A percentile compares a stretch with the other conserved stretches of the same genome.
These are phyloP conservation scores for Botrytis hyacinthi DNA, from an alignment of 2,329 filamentous ascomycete species.

Conservation along the genomic window DNA sequence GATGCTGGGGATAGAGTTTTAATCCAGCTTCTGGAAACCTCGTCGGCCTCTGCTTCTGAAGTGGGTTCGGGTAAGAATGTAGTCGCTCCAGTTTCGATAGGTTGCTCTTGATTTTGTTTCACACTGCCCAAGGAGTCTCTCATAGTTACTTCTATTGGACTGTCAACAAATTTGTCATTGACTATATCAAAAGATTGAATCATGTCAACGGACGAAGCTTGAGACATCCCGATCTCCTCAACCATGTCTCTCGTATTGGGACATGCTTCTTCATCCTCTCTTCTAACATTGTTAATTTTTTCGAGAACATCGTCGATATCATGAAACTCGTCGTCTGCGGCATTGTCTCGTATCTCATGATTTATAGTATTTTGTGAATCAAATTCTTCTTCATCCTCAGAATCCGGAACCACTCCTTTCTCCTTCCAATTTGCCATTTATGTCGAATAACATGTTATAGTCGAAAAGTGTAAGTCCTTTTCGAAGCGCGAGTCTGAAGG, in stretches of 20 bases:
- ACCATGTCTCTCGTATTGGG: background rate
- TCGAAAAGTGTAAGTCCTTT: constrained; percentile 19
- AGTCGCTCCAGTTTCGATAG: background rate
- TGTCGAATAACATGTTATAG: constrained; percentile 28
- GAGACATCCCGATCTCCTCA: constrained; percentile 4
- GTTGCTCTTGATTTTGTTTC: background rate
- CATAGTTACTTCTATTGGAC: background rate
- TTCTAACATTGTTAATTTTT: background rate
- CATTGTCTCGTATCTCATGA: constrained; percentile 10
- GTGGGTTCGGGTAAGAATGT: background rate
- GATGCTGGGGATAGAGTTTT: constrained; percentile 39
- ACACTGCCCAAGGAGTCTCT: background rate
- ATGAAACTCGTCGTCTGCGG: constrained; percentile 14
- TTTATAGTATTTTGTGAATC: constrained; percentile 28
- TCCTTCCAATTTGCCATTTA: constrained; percentile 40
- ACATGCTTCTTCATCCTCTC: background rate
- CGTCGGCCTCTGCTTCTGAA: constrained; percentile 34
- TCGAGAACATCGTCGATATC: constrained; percentile 5
- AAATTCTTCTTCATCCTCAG: constrained; percentile 39
- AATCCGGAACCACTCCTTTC: constrained; percentile 40
- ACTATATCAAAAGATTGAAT: background rate
- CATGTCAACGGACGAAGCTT: constrained; percentile 21
- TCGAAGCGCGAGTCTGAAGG: background rate
- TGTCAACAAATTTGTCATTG: background rate
- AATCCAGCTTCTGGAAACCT: constrained; percentile 43